These are phyloP conservation scores for Eucalyptus sp. DNA, from an alignment of 345 rosid genomes.

Conservation along the genomic window DNA sequence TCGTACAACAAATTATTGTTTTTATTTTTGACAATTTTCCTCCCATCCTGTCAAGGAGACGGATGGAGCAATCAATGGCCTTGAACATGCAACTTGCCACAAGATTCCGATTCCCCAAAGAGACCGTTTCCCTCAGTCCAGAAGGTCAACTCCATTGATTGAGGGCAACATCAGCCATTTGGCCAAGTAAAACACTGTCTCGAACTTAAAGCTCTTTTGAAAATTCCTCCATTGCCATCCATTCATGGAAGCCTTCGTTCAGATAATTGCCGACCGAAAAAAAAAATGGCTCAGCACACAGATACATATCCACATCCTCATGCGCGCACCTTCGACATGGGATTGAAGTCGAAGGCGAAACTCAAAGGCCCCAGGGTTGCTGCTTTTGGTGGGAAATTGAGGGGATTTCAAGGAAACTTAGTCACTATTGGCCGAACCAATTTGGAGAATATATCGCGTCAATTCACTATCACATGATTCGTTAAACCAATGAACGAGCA, in stretches of 20 bases:
- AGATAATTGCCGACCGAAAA: background rate
- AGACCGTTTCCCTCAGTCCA: background rate
- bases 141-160: background rate
- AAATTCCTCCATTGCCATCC: background rate
- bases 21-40: background rate
- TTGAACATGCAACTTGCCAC: background rate
- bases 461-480: background rate
- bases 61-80: background rate
- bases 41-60: background rate
- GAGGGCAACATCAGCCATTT: background rate
- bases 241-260: background rate
- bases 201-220: background rate
- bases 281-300: background rate
- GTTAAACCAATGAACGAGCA: accelerated
- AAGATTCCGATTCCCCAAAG: background rate
- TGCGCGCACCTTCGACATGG: background rate
- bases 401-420: background rate
- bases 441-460: background rate
- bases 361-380: background rate
- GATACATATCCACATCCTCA: background rate
- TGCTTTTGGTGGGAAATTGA: background rate
- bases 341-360: background rate
- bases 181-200: background rate
- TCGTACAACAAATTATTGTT: accelerated
- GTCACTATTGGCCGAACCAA: no score